Percentiles rank a stretch among this genome's conserved stretches.
These are phyloP conservation scores for Kwoniella sp. DNA, from an alignment of 768 basidiomycete genomes.

Conservation along the genomic window DNA sequence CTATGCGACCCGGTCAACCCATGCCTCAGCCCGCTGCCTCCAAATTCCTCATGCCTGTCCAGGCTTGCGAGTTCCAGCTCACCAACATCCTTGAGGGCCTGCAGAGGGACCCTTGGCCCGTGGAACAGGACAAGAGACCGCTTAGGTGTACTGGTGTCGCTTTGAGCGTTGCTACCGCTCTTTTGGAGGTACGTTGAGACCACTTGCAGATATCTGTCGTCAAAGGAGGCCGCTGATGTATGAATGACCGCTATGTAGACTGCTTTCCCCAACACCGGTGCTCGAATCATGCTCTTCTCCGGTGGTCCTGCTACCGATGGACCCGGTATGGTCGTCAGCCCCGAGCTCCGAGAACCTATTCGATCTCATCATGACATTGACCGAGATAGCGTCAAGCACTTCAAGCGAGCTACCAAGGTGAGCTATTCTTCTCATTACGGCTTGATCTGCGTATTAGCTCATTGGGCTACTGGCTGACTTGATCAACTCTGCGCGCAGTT, in stretches of 20 bases:
- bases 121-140: conserved; percentile 89
- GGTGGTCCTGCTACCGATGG: conserved; percentile 96
- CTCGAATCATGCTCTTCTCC: conserved; percentile 91
- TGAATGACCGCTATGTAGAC: conserved; percentile 59
- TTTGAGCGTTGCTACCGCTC: conserved; percentile 84
- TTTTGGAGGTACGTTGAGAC: conserved; percentile 70
- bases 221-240: not conserved
- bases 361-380: conserved; percentile 99
- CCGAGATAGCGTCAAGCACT: conserved; percentile 92
- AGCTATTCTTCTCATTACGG: conserved; percentile 24
- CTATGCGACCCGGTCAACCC: conserved; percentile 54
- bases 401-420: conserved; percentile 94
- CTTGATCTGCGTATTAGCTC: not conserved
- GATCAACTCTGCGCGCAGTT: conserved; percentile 63
- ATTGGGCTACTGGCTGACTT: conserved; percentile 24
- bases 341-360: conserved; percentile 94
- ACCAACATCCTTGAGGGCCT: conserved; percentile 88
- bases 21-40: conserved; percentile 52
- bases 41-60: conserved; percentile 84
- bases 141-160: conserved; percentile 95
- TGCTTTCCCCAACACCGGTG: conserved; percentile 93
- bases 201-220: not conserved
- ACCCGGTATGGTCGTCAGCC: conserved; percentile 93
- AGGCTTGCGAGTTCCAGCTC: conserved; percentile 93
- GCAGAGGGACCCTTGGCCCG: conserved; percentile 92